phyloP scores from a whole-genome alignment of 257 asterid genomes.

The Vinca minor region DNA sequence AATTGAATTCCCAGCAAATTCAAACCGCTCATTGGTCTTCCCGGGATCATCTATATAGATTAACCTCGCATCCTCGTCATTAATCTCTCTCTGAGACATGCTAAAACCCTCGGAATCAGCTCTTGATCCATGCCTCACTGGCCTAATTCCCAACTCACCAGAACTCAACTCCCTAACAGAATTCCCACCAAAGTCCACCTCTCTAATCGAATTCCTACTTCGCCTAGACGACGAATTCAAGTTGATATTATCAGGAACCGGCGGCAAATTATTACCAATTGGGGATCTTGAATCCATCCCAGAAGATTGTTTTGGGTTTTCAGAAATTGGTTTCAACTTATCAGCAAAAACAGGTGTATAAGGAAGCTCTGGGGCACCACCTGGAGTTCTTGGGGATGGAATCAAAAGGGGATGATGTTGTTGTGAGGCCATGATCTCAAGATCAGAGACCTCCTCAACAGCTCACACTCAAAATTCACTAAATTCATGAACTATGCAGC shows the following conservation, averaged over 20 bases:
- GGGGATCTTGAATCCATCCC: slow-evolving; percentile 50
- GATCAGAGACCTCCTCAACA: slow-evolving; percentile 28
- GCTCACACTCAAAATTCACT: slow-evolving; percentile 19
- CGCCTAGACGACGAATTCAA: slow-evolving; percentile 41
- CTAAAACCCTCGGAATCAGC: slow-evolving; percentile 64
- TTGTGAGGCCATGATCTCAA: slow-evolving; percentile 36
- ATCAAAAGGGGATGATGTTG: slow-evolving; percentile 31
- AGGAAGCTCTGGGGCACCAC: slow-evolving; percentile 27
- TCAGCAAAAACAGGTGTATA: slow-evolving; percentile 32
- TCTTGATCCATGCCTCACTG: slow-evolving; percentile 62
- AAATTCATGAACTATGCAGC: slow-evolving; percentile 19
- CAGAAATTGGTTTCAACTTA: slow-evolving; percentile 23
- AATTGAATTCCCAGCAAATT: slow-evolving; percentile 65
- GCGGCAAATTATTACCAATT: slow-evolving; percentile 29
- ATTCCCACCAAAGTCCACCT: slow-evolving; percentile 49
- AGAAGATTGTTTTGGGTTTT: slow-evolving; percentile 19
- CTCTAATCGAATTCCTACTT: slow-evolving; percentile 49
- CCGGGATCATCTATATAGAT: slow-evolving; percentile 63
- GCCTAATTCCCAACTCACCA: slow-evolving; percentile 45
- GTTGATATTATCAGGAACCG: slow-evolving; percentile 25
- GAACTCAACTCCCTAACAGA: slow-evolving; percentile 60
- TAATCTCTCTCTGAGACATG: slow-evolving; percentile 73
- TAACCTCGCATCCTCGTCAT: slow-evolving; percentile 78
- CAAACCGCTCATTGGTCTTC: slow-evolving; percentile 55
- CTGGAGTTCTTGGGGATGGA: slow-evolving; percentile 29